Evolutionary conservation across 2,329 filamentous ascomycete genomes (phyloP), one percentile per base, ranked within the genome.

Genomic region (Alternaria brassicicola): DNA sequence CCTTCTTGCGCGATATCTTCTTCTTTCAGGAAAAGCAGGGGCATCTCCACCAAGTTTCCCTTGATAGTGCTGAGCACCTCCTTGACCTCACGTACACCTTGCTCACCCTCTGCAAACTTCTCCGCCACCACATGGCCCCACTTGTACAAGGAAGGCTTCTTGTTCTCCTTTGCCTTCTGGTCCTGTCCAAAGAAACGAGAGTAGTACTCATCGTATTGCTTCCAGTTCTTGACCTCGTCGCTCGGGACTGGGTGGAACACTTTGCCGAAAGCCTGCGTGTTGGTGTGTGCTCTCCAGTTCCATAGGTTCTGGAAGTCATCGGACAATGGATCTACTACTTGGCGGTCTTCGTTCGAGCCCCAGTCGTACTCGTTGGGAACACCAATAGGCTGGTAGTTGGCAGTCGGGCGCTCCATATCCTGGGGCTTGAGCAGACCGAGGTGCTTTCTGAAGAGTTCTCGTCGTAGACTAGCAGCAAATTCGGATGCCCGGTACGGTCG

Each of bases 371-470:
- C 64, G 62, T 88, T 88, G 6, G 83, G 80, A 1, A 82, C 76
- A 17, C 85, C 85, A 7, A 88, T 81, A 0, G 85, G 86, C 61
- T 85, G 79, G 65, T 80, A 87, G 72, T 88, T 88, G 25, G 80
- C 78, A 49, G 86, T 79, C 12, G 84, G 84, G 6, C 75, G 79
- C 55, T 92, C 85, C 58, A 89, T 82, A 17, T 88, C 82, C 73
- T 97, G 92, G 0, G 90, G 85, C 4, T 85, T 88, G 9, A 97
- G 82, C 8, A 97, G 84, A 41, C 94, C 94, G 2, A 97, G 85
- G 74, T 97, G 94, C 80, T 97, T 96, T 66, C 93, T 88, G 87
- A 92, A 97, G 62, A 97, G 86, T 74, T 93, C 88, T 33, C 93
- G 87, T 21, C 94, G 90, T 10, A 97, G 88, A 1, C 89, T 91